These are phyloP conservation scores for Corinectria fuckeliana DNA, from an alignment of 2,329 filamentous ascomycete species.

Conservation along the genomic window DNA sequence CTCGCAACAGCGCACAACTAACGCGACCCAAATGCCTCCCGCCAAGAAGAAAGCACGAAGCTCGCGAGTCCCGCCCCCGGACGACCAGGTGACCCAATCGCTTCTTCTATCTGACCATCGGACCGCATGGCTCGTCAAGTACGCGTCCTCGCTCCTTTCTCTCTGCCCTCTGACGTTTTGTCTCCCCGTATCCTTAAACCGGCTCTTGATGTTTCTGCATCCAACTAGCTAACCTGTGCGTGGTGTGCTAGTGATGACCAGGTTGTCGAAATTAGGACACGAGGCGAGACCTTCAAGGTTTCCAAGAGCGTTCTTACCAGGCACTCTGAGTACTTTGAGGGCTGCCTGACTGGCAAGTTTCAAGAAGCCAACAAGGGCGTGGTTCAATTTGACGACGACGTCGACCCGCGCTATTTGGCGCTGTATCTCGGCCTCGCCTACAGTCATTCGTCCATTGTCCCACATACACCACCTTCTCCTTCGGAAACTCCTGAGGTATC, in stretches of 20 bases:
- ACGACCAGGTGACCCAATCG: slow-evolving; percentile 32
- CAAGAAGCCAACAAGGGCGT: slow-evolving; percentile 36
- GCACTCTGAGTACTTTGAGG: slow-evolving; percentile 45
- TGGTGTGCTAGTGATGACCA: slow-evolving; percentile 38
- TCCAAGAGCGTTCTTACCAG: slow-evolving; percentile 40
- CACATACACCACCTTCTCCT: slow-evolving; percentile 35
- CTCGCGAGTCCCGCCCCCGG: slow-evolving; percentile 10
- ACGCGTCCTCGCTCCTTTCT: slow-evolving; percentile 20
- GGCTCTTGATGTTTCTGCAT: background rate
- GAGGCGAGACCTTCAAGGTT: slow-evolving; percentile 40
- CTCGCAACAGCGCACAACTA: background rate
- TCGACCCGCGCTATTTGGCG: slow-evolving; percentile 43
- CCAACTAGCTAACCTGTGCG: background rate
- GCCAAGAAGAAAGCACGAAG: slow-evolving; percentile 34
- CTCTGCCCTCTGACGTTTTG: slow-evolving; percentile 8
- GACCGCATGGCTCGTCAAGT: slow-evolving; percentile 45
- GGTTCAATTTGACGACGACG: slow-evolving; percentile 41
- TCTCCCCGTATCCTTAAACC: background rate
- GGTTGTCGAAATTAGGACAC: slow-evolving; percentile 38
- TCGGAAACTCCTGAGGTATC: slow-evolving; percentile 36
- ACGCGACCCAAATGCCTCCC: slow-evolving; percentile 29
- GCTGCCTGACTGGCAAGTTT: slow-evolving; percentile 38
- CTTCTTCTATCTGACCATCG: slow-evolving; percentile 41
- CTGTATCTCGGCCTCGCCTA: slow-evolving; percentile 46
- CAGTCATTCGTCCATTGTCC: slow-evolving; percentile 43